Evolutionary conservation across 1,284 basidiomycete species (phyloP).

Genomic region (Quambalaria eucalypti): DNA sequence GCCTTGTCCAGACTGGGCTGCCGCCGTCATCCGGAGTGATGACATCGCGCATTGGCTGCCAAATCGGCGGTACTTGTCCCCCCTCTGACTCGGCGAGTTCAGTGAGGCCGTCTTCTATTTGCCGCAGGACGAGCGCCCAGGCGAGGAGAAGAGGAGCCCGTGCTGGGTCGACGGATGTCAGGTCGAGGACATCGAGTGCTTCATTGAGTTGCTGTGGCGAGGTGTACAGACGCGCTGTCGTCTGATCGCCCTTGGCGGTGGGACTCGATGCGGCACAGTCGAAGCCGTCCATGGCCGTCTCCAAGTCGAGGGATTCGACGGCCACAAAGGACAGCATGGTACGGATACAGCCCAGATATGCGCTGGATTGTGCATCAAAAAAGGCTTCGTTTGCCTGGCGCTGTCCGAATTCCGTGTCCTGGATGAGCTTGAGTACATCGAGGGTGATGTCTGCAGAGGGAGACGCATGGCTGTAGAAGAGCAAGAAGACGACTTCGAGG

Average conservation of each 20-base stretch:
- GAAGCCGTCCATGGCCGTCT: constrained; percentile 57
- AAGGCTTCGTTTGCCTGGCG: constrained; percentile 58
- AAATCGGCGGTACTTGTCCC: constrained; percentile 4
- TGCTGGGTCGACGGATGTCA: constrained; percentile 52
- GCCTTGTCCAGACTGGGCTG: constrained; percentile 44
- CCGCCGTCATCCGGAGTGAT: constrained; percentile 24
- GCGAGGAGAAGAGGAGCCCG: constrained; percentile 63
- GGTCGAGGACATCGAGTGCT: constrained; percentile 56
- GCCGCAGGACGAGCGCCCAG: constrained; percentile 64
- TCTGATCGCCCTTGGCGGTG: constrained; percentile 12
- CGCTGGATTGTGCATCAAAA: constrained; percentile 61
- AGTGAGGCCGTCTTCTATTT: constrained; percentile 38
- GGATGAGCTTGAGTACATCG: constrained; percentile 59
- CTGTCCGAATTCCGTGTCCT: constrained; percentile 60
- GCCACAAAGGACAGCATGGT: constrained; percentile 67
- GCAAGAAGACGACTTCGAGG: constrained; percentile 74
- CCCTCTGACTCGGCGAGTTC: constrained; percentile 15
- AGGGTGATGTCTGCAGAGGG: constrained; percentile 60
- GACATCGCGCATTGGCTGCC: constrained; percentile 13
- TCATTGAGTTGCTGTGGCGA: constrained; percentile 10
- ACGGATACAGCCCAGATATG: constrained; percentile 60
- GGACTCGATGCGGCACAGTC: constrained; percentile 4
- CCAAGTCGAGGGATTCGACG: constrained; percentile 70
- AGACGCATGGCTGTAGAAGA: constrained; percentile 67
- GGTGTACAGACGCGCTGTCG: background rate